Percentiles rank a stretch among this genome's conserved stretches.
phyloP scores from a whole-genome alignment of 805 yeast genomes.

The Suhomyces emberorum region DNA sequence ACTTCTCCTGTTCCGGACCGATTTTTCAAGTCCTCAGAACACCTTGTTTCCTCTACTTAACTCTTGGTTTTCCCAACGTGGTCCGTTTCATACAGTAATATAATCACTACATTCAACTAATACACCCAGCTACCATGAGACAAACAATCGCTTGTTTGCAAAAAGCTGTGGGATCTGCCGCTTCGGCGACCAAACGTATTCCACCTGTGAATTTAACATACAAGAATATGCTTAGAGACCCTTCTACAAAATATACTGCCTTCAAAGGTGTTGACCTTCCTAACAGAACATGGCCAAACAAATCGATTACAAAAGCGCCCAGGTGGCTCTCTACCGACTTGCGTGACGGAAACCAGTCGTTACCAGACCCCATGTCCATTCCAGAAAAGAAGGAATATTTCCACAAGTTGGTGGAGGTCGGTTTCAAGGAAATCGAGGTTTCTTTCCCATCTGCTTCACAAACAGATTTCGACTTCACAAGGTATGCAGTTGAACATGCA shows the following conservation, averaged over 20 bases:
- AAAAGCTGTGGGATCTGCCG: slow-evolving; percentile 20
- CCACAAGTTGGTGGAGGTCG: slow-evolving; percentile 67
- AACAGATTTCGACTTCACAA: slow-evolving; percentile 77
- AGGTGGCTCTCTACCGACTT: slow-evolving; percentile 79
- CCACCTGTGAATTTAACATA: slow-evolving; percentile 16
- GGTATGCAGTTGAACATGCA: slow-evolving; percentile 74
- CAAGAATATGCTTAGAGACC: slow-evolving; percentile 61
- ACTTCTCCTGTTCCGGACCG: no score
- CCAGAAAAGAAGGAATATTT: slow-evolving; percentile 72
- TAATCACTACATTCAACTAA: neutral
- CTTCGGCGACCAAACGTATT: slow-evolving; percentile 17
- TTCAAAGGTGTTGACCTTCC: slow-evolving; percentile 54
- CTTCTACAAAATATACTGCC: slow-evolving; percentile 58
- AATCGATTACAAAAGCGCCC: slow-evolving; percentile 65
- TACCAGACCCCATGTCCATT: slow-evolving; percentile 80
- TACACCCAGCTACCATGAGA: slow-evolving; percentile 20
- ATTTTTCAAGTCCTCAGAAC: no score
- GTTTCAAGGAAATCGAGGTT: slow-evolving; percentile 79
- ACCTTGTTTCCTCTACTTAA: no score
- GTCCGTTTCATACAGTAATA: no score
- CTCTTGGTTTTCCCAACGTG: neutral
- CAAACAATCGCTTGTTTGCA: slow-evolving; percentile 20
- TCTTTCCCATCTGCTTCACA: slow-evolving; percentile 81
- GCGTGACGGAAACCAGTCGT: slow-evolving; percentile 78
- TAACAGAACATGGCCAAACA: slow-evolving; percentile 71